These are phyloP conservation scores for Trebouxia gelatinosa DNA, from an alignment of 163 green algal genomes.

Conservation along the genomic window DNA sequence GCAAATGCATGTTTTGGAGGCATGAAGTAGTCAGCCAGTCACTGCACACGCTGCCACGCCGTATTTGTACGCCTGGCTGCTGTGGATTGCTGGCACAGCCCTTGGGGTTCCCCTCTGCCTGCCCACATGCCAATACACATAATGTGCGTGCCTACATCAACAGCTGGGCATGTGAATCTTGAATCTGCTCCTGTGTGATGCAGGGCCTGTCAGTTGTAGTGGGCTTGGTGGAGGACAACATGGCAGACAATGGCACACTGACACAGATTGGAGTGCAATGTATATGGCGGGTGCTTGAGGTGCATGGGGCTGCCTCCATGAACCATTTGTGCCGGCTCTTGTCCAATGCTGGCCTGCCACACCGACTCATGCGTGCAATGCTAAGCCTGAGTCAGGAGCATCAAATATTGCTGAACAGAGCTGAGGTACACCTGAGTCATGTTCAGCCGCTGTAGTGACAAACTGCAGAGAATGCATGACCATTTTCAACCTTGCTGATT, in stretches of 20 bases:
- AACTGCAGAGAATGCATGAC: no score
- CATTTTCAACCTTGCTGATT: no score
- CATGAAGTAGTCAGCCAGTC: no score
- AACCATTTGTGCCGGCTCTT: slow-evolving; percentile 72
- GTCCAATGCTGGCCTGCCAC: slow-evolving; percentile 56
- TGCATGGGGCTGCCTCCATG: slow-evolving; percentile 36
- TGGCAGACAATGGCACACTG: slow-evolving; percentile 44
- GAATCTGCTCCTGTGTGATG: slow-evolving; percentile 40
- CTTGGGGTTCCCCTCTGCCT: no score
- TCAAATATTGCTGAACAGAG: neutral
- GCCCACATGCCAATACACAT: no score
- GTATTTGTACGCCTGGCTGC: no score
- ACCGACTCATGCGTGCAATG: slow-evolving; percentile 43
- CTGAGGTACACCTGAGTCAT: neutral
- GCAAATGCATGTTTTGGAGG: no score
- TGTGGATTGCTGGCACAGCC: no score
- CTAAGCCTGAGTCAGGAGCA: slow-evolving; percentile 27
- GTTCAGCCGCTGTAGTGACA: no score
- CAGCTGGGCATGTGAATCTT: no score
- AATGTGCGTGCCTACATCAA: no score
- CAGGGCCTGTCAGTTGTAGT: slow-evolving; percentile 44
- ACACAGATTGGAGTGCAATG: slow-evolving; percentile 42
- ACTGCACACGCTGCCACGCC: no score
- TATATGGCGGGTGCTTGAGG: slow-evolving; percentile 62
- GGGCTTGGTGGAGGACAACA: slow-evolving; percentile 49